Evolutionary conservation across 495 filamentous ascomycete species (phyloP), one percentile per base, ranked within the genome.

Genomic region (Penicillium taxi): DNA sequence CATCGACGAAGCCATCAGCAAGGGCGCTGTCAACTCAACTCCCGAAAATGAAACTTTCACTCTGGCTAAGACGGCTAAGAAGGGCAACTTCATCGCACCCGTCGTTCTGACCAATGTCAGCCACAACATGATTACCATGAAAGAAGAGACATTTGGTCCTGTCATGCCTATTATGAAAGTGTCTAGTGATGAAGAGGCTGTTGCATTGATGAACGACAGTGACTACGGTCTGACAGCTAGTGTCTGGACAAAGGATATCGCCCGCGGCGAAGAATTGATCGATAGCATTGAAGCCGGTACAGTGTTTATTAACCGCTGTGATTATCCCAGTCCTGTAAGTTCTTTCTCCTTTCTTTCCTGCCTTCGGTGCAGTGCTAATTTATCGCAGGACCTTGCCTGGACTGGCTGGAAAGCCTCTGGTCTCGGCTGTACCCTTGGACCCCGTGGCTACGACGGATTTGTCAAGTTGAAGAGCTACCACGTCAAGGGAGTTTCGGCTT

Each of bases 381-480:
- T 7, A 35, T 18, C 42, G 51, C 59, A 93, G 82, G 91, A 98
- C 60, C 82, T 98, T 32, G 91, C 91, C 9, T 98, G 91, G 91
- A 88, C 86, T 2, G 91, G 91, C 4, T 96, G 89, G 90, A 98
- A 98, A 68, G 82, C 89, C 48, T 94, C 86, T 16, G 91, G 91
- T 27, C 82, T 86, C 54, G 91, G 91, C 18, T 80, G 81, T 35
- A 96, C 89, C 1, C 59, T 98, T 55, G 91, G 88, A 56, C 84
- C 67, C 47, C 90, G 85, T 38, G 93, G 86, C 5, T 98, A 88
- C 51, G 91, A 95, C 41, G 87, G 91, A 50, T 96, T 96, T 51
- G 79, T 87, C 39, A 94, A 90, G 72, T 65, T 94, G 50, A 96
- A 96, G 78, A 96, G 85, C 66, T 93, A 81, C 59, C 91, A 98